phyloP scores from a whole-genome alignment of 805 yeast genomes.

The Candida berthetii region DNA sequence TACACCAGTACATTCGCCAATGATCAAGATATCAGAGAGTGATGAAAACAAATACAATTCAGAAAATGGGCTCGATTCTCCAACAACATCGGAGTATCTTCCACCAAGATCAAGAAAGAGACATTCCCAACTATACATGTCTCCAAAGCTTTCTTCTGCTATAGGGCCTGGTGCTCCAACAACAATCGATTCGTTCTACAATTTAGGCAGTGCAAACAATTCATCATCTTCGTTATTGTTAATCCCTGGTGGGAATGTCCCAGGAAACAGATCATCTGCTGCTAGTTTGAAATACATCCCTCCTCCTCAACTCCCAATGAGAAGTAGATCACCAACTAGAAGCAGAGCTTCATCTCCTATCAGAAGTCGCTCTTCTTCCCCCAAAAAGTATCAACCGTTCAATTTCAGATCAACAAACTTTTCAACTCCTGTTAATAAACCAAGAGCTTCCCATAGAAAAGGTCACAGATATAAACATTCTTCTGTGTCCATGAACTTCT shows the following conservation, averaged over 20 bases:
- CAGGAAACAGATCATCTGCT: constrained; percentile 20
- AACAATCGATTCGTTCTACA: background rate
- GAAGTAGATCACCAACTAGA: constrained; percentile 21
- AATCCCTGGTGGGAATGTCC: constrained; percentile 21
- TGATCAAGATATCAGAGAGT: constrained; percentile 19
- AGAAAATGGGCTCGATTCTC: constrained; percentile 2
- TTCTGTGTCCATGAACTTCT: constrained; percentile 91
- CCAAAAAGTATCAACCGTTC: constrained; percentile 42
- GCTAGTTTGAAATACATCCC: constrained; percentile 20
- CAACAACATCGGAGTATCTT: constrained; percentile 10
- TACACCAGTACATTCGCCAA: constrained; percentile 19
- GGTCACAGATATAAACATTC: constrained; percentile 97
- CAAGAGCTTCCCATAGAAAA: constrained; percentile 67
- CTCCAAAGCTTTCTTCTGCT: background rate
- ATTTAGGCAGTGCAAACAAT: background rate
- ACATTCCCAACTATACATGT: background rate
- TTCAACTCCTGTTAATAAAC: constrained; percentile 24
- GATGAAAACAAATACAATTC: constrained; percentile 5
- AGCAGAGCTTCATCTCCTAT: constrained; percentile 25
- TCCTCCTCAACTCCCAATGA: constrained; percentile 15
- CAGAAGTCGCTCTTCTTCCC: constrained; percentile 19
- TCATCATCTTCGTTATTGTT: constrained; percentile 2
- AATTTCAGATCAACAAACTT: constrained; percentile 54
- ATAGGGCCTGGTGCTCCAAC: background rate
- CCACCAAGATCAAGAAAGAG: constrained; percentile 5